Evolutionary conservation across 2,329 filamentous ascomycete species (phyloP).

Genomic region (Botryosphaeria agaves): DNA sequence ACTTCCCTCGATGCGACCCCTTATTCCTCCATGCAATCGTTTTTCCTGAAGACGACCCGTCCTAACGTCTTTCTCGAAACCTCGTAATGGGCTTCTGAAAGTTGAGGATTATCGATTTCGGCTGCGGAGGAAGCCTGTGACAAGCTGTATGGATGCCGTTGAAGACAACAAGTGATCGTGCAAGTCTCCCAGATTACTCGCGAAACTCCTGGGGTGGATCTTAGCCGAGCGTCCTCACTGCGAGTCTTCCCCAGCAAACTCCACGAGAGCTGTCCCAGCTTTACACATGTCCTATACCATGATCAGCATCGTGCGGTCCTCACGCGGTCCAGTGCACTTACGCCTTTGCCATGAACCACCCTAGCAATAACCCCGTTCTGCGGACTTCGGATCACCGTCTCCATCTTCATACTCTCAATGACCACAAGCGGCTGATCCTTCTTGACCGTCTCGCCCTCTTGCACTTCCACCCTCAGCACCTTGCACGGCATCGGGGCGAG

Average conservation of each 20-base stretch:
- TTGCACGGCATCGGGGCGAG: constrained; percentile 96
- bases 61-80: no score
- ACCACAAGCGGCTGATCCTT: constrained; percentile 82
- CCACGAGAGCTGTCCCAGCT: constrained; percentile 28
- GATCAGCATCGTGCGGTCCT: neutral
- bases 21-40: no score
- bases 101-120: no score
- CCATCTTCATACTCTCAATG: constrained; percentile 37
- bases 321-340: constrained; percentile 12
- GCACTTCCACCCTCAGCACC: constrained; percentile 75
- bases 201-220: no score
- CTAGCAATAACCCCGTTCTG: constrained; percentile 27
- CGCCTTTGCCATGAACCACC: constrained; percentile 31
- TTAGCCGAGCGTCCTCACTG: no score
- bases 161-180: no score
- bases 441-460: constrained; percentile 62
- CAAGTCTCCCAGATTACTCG: no score
- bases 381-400: constrained; percentile 35
- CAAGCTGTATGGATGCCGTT: no score
- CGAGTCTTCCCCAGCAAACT: constrained; percentile 21
- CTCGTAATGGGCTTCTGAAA: no score
- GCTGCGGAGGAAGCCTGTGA: no score
- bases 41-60: no score
- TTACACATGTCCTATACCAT: constrained; percentile 19
- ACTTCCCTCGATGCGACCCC: no score